Base-by-base conservation (phyloP, 2,329 filamentous ascomycete genomes). In the Exophiala dermatitidis region DNA sequence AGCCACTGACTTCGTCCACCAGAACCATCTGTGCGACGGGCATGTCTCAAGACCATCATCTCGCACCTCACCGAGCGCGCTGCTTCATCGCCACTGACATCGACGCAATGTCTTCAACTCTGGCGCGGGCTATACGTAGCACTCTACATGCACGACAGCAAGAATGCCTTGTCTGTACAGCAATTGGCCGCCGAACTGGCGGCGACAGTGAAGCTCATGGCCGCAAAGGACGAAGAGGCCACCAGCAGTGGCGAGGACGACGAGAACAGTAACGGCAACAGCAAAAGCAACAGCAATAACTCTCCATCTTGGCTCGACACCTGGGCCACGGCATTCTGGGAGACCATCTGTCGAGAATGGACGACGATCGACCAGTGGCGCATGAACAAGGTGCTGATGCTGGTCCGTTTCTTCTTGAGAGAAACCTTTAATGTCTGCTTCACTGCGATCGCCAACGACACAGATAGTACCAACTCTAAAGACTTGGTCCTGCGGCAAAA, bases 311-410 rank as follows among this genome's bases (percentile, higher is more conserved):
- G 55, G 57, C 48, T 58, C 12, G 43, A 46, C 4, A 56, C 53
- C 3, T 62, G 59, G 55, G 42, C 53, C 9, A 48, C 43, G 54
- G 84, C 76, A 30, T 89, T 88, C 71, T 89, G 84, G 84, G 77
- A 80, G 60, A 86, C 84, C 5, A 78, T 90, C 68, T 75, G 79
- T 44, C 71, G 78, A 43, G 82, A 88, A 70, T 90, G 85, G 81
- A 80, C 80, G 30, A 73, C 76, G 42, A 83, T 90, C 57, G 86
- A 90, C 67, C 82, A 85, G 5, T 71, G 87, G 60, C 81, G 88
- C 40, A 84, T 97, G 75, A 90, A 98, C 72, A 98, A 98, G 75
- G 97, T 94, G 66, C 74, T 98, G 52, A 78, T 90, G 62, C 77
- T 97, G 12, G 85, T 94, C 53, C 80, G 93, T 48, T 81, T 86